phyloP scores from a whole-genome alignment of 2,329 filamentous ascomycete genomes.

The Cercospora sp. region DNA sequence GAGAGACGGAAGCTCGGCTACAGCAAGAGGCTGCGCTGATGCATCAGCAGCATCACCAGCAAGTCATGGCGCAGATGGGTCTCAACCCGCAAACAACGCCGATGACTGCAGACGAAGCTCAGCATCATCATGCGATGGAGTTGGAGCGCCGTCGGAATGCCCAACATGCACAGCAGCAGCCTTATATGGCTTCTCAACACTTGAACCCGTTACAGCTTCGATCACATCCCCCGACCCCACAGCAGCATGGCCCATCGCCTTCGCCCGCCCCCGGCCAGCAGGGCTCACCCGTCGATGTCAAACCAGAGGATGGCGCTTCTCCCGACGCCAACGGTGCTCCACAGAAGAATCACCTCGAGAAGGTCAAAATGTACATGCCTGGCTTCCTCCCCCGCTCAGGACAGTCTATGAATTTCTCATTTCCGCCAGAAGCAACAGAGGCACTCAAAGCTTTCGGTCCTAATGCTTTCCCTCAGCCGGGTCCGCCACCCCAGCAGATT shows the following conservation, averaged over 20 bases:
- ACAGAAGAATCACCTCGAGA: constrained; percentile 20
- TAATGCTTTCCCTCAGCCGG: constrained; percentile 26
- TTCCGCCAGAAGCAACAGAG: constrained; percentile 28
- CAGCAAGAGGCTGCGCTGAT: constrained; percentile 29
- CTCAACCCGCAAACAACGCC: constrained; percentile 15
- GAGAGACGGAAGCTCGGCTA: constrained; percentile 26
- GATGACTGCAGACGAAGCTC: constrained; percentile 16
- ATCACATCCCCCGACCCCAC: constrained; percentile 18
- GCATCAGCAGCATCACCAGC: constrained; percentile 28
- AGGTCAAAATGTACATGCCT: constrained; percentile 30
- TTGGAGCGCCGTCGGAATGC: constrained; percentile 28
- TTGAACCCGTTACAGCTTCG: constrained; percentile 28
- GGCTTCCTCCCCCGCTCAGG: constrained; percentile 31
- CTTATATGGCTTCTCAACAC: constrained; percentile 28
- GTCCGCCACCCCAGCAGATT: constrained; percentile 13
- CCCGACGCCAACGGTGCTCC: constrained; percentile 7
- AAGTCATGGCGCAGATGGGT: constrained; percentile 29
- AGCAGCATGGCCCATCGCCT: constrained; percentile 11
- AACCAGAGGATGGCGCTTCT: constrained; percentile 1
- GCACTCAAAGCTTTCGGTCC: constrained; percentile 29
- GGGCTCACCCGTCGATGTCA: constrained; percentile 7
- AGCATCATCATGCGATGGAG: constrained; percentile 28
- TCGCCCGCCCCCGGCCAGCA: constrained; percentile 11
- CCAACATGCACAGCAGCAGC: constrained; percentile 28
- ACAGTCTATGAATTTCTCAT: constrained; percentile 36